Evolutionary conservation across 2,329 filamentous ascomycete species (phyloP).

Genomic region (Tolypocladium ovalisporum): DNA sequence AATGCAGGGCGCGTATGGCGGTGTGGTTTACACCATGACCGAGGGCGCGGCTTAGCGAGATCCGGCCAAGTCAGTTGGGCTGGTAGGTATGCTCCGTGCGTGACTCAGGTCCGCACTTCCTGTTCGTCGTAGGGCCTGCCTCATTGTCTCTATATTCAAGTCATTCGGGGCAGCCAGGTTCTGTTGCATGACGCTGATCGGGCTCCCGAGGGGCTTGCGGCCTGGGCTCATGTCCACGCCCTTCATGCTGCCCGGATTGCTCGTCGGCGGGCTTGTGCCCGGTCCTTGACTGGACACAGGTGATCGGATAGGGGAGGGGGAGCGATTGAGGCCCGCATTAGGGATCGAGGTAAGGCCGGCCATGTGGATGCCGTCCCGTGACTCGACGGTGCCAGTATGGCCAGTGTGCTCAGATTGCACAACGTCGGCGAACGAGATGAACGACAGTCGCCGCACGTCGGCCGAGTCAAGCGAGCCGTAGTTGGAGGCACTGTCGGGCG

Average conservation of each 20-base stretch:
- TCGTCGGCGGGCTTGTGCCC: slow-evolving; percentile 63
- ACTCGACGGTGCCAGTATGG: slow-evolving; percentile 35
- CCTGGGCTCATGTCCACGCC: slow-evolving; percentile 60
- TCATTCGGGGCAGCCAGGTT: slow-evolving; percentile 44
- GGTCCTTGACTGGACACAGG: slow-evolving; percentile 61
- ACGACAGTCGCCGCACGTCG: slow-evolving; percentile 76
- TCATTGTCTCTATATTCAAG: slow-evolving; percentile 87
- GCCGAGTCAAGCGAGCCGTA: slow-evolving; percentile 65
- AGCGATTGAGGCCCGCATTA: slow-evolving; percentile 46
- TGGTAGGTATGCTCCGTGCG: slow-evolving; percentile 44
- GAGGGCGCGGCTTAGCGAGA: slow-evolving; percentile 13
- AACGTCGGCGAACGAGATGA: slow-evolving; percentile 95
- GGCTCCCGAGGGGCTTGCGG: slow-evolving; percentile 51
- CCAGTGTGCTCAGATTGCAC: slow-evolving; percentile 74
- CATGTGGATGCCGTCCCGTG: slow-evolving; percentile 59
- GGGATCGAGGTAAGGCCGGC: slow-evolving; percentile 54
- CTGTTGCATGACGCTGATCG: slow-evolving; percentile 41
- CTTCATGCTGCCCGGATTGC: slow-evolving; percentile 64
- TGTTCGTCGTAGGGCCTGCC: slow-evolving; percentile 75
- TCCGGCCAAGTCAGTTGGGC: slow-evolving; percentile 37
- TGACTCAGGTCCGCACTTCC: slow-evolving; percentile 67
- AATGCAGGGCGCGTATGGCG: not conserved
- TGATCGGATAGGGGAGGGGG: slow-evolving; percentile 70
- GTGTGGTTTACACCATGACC: not conserved
- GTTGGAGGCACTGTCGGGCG: slow-evolving; percentile 56